Evolutionary conservation across 1,139 yeast species (phyloP).

Genomic region (Taphrina wiesneri): DNA sequence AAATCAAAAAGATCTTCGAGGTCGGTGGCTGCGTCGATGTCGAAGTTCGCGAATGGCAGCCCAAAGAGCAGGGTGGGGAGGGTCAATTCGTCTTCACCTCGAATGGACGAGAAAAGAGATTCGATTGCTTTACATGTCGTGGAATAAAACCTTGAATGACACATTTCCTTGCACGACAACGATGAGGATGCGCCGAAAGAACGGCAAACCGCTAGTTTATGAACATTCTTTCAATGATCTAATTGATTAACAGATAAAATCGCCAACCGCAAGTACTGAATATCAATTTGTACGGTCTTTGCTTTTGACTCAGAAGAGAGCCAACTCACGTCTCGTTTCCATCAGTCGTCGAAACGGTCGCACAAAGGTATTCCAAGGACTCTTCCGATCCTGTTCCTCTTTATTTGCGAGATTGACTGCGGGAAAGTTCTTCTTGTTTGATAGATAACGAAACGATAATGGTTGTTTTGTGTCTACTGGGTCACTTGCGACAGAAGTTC

Average conservation of each 20-base stretch:
- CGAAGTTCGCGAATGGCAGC: constrained; percentile 11
- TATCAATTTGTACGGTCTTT: background rate
- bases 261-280: background rate
- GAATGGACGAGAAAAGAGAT: background rate
- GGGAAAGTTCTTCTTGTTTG: background rate
- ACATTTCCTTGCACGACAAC: background rate
- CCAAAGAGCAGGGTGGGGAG: background rate
- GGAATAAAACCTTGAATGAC: constrained; percentile 4
- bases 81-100: constrained; percentile 3
- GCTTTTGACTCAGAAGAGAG: background rate
- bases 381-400: background rate
- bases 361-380: background rate
- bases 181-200: no score
- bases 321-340: constrained; percentile 1
- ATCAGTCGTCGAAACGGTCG: background rate
- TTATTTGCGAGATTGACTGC: background rate
- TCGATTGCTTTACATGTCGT: constrained; percentile 22
- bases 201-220: no score
- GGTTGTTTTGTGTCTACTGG: background rate
- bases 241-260: no score
- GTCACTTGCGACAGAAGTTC: background rate
- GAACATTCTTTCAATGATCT: no score
- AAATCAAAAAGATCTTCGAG: constrained; percentile 3
- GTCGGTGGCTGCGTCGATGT: constrained; percentile 19
- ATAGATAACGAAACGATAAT: background rate